A percentile compares a stretch with the other conserved stretches of the same genome.
Conservation (phyloP, 2,329 filamentous ascomycete genomes). For the Chrysosporium queenslandicum region DNA sequence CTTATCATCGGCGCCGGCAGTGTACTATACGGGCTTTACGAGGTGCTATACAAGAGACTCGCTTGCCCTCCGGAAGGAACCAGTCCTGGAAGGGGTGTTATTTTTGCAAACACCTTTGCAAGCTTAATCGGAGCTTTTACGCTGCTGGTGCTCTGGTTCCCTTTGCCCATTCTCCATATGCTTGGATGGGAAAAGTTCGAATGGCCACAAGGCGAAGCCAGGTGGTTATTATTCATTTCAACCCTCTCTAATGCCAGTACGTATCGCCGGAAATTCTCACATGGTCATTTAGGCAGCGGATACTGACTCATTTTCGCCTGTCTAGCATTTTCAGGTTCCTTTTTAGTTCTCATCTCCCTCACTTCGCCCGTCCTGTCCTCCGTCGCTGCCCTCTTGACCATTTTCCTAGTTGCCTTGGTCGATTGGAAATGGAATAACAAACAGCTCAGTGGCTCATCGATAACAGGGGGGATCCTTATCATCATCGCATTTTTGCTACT, state of each 20-base stretch:
- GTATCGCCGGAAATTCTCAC: conserved; percentile 22
- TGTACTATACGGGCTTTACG: conserved; percentile 90
- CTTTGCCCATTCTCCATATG: conserved; percentile 71
- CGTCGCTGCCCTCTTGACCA: conserved; percentile 86
- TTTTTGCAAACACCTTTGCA: conserved; percentile 90
- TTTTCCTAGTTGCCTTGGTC: conserved; percentile 87
- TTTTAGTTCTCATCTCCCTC: conserved; percentile 83
- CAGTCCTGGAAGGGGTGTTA: conserved; percentile 74
- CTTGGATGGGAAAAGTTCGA: conserved; percentile 73
- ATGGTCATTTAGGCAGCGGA: conserved; percentile 11
- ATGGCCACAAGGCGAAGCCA: conserved; percentile 66
- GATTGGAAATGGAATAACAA: conserved; percentile 80
- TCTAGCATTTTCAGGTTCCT: conserved; percentile 71
- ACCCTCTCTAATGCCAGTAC: conserved; percentile 73
- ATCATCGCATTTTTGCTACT: conserved; percentile 78
- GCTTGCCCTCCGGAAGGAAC: conserved; percentile 89
- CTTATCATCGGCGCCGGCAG: conserved; percentile 83
- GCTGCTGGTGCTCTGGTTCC: conserved; percentile 78
- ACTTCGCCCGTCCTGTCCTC: conserved; percentile 87
- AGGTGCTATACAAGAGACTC: conserved; percentile 88
- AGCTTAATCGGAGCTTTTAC: conserved; percentile 82
- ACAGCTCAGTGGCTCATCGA: conserved; percentile 61
- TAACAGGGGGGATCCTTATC: conserved; percentile 77
- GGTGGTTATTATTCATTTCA: conserved; percentile 67
- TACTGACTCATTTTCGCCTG: not conserved